Evolutionary conservation across 129 eudicot species (phyloP), one percentile per base, ranked within the genome.

Genomic region (Helianthus tuberosus): DNA sequence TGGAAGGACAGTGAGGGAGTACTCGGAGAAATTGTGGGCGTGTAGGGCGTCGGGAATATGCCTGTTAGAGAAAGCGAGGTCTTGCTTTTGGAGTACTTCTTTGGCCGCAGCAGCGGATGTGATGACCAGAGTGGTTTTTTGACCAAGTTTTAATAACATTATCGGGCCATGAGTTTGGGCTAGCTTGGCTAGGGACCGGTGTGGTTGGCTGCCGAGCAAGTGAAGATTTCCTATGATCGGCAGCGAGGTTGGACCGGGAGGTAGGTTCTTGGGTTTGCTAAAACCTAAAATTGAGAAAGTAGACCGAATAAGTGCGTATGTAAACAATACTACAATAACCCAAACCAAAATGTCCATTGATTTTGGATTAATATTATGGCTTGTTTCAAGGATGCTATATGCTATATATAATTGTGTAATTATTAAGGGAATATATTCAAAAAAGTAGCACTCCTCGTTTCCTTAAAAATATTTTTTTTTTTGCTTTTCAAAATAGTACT

Each of bases 171-270:
- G 62, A 8, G 46, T 80, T 13, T 74, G 77, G 35, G 86, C 74
- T 1, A 86, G 79, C 49, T 62, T n/a, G 20, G 88, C 73, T 2
- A 86, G 74, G 29, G 85, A 83, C 29, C 51, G 64, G 85, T 86
- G 91, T 55, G 91, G 91, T 10, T 70, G 80, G 51, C 67, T 43
- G 15, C 84, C 86, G 13, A 87, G 82, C 46, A 70, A 27, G 66
- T 75, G 81, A 57, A 86, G 82, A 73, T 72, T 83, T 3, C 91
- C 91, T 64, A 86, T 83, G 71, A 87, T 64, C 2, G 91, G 23
- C n/a, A 81, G 54, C 10, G 88, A 85, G 4, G 62, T 29, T n/a
- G 91, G 91, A 4, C 91, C 91, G 0, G 91, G 91, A 1, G 88
- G 91, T 13, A 83, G 80, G 8, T 76, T 79, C 15, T 73, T 71